A percentile compares a stretch with the other conserved stretches of the same genome.
phyloP scores from a whole-genome alignment of 768 basidiomycete species.

The Hypsizygus marmoreus region DNA sequence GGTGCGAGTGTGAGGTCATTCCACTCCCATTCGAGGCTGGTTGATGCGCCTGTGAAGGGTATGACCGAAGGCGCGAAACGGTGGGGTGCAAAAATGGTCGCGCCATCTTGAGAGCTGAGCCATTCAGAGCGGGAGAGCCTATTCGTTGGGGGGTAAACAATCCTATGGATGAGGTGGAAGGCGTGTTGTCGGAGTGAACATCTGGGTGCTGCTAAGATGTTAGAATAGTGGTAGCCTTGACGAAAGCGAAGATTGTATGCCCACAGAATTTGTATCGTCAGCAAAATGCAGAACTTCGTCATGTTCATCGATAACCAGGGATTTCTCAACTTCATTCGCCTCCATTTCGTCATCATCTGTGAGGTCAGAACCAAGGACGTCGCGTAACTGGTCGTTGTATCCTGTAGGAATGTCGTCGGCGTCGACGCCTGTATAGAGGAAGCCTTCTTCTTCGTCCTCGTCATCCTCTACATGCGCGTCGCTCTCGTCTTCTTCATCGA shows the following conservation, averaged over 20 bases:
- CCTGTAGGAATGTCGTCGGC: slow-evolving; percentile 46
- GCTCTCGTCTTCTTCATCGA: slow-evolving; percentile 46
- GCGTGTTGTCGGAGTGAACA: slow-evolving; percentile 36
- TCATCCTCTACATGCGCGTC: slow-evolving; percentile 36
- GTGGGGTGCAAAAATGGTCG: slow-evolving; percentile 69
- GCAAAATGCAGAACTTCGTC: slow-evolving; percentile 24
- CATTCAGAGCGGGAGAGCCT: slow-evolving; percentile 35
- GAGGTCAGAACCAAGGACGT: slow-evolving; percentile 69
- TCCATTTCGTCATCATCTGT: slow-evolving; percentile 48
- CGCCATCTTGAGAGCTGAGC: slow-evolving; percentile 39
- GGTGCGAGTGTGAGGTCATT: slow-evolving; percentile 44
- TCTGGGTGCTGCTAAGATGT: slow-evolving; percentile 32
- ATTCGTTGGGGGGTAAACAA: slow-evolving; percentile 40
- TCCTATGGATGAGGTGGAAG: slow-evolving; percentile 38
- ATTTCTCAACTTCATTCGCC: slow-evolving; percentile 43
- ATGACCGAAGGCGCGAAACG: slow-evolving; percentile 81
- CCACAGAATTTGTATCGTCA: slow-evolving; percentile 32
- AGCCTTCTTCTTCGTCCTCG: slow-evolving; percentile 61
- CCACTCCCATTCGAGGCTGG: slow-evolving; percentile 44
- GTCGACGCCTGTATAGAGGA: slow-evolving; percentile 76
- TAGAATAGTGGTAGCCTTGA: slow-evolving; percentile 6
- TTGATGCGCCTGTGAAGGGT: slow-evolving; percentile 48
- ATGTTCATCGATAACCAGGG: slow-evolving; percentile 40
- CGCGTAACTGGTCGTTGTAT: slow-evolving; percentile 70
- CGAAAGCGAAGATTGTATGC: slow-evolving; percentile 6